Evolutionary conservation across 352 stramenopile genomes (phyloP), one percentile per base, ranked within the genome.

Genomic region (Globisporangium spinosum): DNA sequence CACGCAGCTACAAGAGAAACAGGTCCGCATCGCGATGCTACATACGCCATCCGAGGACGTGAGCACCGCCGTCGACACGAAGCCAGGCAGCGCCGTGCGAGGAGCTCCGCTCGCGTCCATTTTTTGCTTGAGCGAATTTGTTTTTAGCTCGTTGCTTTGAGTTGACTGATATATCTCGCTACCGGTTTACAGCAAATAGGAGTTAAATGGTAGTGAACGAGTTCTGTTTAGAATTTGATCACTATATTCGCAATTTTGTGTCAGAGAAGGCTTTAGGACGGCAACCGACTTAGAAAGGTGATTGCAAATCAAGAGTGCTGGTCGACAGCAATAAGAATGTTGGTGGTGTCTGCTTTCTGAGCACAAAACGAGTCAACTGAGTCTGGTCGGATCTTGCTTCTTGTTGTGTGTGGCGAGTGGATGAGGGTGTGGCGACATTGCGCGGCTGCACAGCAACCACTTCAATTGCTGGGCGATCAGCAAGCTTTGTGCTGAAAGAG

Each of bases 31-130:
- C 57, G 27, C 29, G 9, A 49, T 12, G 1, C n/a, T 55, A 79
- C 83, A 54, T 60, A 96, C 88, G 9, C 85, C 86, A 76, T 96
- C 88, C 0, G 86, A 89, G 6, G 86, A 94, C n/a, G 87, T 94
- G 64, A 94, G 70, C 53, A 96, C 77, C 3, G 86, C 71, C 12
- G 88, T 96, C 22, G 88, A 96, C 65, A 96, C 85, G 58, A 96
- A 96, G 57, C 86, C 86, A 1, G 82, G 72, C 8, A 92, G 72
- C 53, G 75, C 57, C 0, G 49, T 43, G 20, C 62, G 65, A 40
- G 59, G 56, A 38, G 56, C 32, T 8, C 20, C 56, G 27, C n/a
- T 62, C n/a, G 56, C 34, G 32, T 62, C 56, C 56, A 62, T 62
- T 17, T 62, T 62, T 13, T 13, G 3, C 20, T 12, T 20, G 27